These are phyloP conservation scores for Leishmania braziliensis DNA, from an alignment of 208 protist species.

Conservation along the genomic window DNA sequence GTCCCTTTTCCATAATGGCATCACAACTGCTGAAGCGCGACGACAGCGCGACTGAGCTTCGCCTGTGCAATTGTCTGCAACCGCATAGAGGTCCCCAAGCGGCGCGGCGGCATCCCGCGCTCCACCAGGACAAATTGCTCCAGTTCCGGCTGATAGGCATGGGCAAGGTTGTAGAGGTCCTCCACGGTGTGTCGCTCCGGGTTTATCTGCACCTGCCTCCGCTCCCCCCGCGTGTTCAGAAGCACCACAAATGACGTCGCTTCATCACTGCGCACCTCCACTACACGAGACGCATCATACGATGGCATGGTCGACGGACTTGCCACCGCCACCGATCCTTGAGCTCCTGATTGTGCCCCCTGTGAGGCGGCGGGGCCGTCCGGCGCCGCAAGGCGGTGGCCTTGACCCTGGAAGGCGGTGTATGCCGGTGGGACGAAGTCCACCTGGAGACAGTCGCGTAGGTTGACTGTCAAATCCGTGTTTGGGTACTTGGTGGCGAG, in stretches of 20 bases:
- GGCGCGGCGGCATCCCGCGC: constrained; percentile 71
- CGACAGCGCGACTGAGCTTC: constrained; percentile 58
- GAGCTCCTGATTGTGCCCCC: constrained; percentile 5
- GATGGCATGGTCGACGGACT: background rate
- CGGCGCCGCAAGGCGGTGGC: constrained; percentile 44
- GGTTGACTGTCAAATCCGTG: constrained; percentile 58
- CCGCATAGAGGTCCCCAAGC: constrained; percentile 35
- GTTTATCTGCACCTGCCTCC: constrained; percentile 72
- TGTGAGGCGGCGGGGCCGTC: constrained; percentile 4
- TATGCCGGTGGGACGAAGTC: constrained; percentile 51
- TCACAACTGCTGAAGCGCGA: constrained; percentile 61
- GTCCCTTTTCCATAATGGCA: background rate
- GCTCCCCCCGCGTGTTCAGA: constrained; percentile 62
- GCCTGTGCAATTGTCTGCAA: constrained; percentile 58
- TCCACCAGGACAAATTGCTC: constrained; percentile 55
- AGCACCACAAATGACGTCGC: constrained; percentile 62
- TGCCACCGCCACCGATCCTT: background rate
- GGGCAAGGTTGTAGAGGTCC: constrained; percentile 72
- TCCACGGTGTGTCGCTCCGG: constrained; percentile 72
- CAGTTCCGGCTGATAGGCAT: constrained; percentile 42
- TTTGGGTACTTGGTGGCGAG: constrained; percentile 60
- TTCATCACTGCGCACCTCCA: constrained; percentile 46
- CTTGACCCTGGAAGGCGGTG: constrained; percentile 65
- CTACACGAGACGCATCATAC: constrained; percentile 25
- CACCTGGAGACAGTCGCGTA: constrained; percentile 58